A percentile compares a stretch with the other conserved stretches of the same genome.
Evolutionary conservation across 2,329 filamentous ascomycete species (phyloP).

Genomic region (Fusarium sp.): DNA sequence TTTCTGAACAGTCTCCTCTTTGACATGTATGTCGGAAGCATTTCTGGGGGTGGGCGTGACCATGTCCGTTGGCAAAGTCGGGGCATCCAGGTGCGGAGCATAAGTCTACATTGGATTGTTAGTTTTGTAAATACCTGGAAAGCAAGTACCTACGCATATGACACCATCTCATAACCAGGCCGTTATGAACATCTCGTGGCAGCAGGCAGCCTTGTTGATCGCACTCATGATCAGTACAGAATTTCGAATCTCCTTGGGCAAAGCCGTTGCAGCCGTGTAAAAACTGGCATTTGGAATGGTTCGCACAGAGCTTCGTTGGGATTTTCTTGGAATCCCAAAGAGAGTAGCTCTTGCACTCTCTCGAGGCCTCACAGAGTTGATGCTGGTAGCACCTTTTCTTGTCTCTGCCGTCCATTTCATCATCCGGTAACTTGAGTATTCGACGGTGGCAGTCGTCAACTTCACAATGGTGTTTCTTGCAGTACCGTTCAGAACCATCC

Average conservation of each 20-base stretch:
- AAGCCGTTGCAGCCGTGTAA: constrained; percentile 11
- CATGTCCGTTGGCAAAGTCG: not conserved
- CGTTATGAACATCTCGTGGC: not conserved
- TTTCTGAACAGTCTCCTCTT: not conserved
- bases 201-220: not conserved
- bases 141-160: constrained; percentile 7
- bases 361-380: constrained; percentile 15
- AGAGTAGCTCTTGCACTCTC: constrained; percentile 1
- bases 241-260: not conserved
- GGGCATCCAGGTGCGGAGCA: constrained; percentile 10
- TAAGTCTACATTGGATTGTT: constrained; percentile 10
- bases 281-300: constrained; percentile 20
- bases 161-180: constrained; percentile 10
- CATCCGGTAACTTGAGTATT: not conserved
- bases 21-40: constrained; percentile 4
- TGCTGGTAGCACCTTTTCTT: constrained; percentile 9
- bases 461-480: constrained; percentile 12
- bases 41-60: not conserved
- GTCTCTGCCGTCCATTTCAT: not conserved
- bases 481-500: not conserved
- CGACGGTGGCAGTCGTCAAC: not conserved
- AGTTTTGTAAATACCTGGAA: not conserved
- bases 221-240: constrained; percentile 27
- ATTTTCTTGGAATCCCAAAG: not conserved
- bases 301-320: constrained; percentile 7